Base-by-base conservation (phyloP, 805 yeast species). In the Metschnikowia drakensbergensis region DNA sequence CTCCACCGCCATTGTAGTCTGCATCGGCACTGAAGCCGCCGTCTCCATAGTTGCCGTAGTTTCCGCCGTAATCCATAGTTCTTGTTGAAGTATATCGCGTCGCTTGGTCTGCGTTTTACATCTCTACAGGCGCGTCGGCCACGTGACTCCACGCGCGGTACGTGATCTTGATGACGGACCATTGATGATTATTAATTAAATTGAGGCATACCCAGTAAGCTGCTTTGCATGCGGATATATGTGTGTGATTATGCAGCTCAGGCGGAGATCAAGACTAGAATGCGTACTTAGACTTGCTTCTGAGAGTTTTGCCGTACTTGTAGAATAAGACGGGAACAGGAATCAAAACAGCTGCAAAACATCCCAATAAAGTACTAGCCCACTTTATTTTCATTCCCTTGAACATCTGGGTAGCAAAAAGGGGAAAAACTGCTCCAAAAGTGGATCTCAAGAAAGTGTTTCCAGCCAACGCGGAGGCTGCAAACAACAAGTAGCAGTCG, bases 281-380 rank as follows among this genome's bases (percentile, higher is more conserved):
- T 1, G 62, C 61, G 28, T 43, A 84, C 59, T 80, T 80, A 40
- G 88, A 82, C 55, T 63, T 76, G 39, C 66, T 60, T 70, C 91
- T 79, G 41, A 85, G 69, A 36, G 50, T 43, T 54, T 72, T 48
- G 22, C 61, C 61, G 61, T 67, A 87, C 47, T 65, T 74, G 65
- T 73, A 71, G 61, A 87, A 85, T 42, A 83, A 60, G 48, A 86
- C 60, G 8, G 96, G 95, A 46, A 86, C 87, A 0, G 89, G 86
- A 27, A 79, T 65, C 68, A 88, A 60, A 1, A 68, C 72, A 2
- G 72, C 67, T 0, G 84, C 82, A 46, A 87, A 71, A 46, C 82
- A 71, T 11, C 90, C 90, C 36, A 88, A 61, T 26, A 87, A 62
- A 28, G 87, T 69, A 49, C 91, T 90, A 1, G 94, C 92, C 91